Evolutionary conservation across 163 green algal genomes (phyloP).

Genomic region (Coccomyxa subellipsoidea): DNA sequence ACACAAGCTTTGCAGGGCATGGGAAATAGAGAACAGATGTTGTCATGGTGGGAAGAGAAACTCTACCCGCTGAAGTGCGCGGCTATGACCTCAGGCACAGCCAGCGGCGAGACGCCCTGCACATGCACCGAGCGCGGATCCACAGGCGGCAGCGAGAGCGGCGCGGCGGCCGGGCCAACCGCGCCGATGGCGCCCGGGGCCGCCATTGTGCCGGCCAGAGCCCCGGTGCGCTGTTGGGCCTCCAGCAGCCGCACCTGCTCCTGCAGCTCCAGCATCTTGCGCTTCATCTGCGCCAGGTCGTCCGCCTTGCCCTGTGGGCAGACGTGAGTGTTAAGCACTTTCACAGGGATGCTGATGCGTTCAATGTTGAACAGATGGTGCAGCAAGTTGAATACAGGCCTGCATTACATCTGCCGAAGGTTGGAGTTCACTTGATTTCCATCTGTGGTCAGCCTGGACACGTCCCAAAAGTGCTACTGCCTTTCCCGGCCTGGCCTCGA

Average conservation of each 20-base stretch:
- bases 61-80: background rate
- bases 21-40: too few species aligned
- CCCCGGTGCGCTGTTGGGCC: background rate
- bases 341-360: too few species aligned
- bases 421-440: too few species aligned
- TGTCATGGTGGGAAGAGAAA: too few species aligned
- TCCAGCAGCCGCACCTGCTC: slow-evolving; percentile 5
- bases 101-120: slow-evolving; percentile 1
- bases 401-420: background rate
- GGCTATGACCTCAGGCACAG: background rate
- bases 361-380: too few species aligned
- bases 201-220: background rate
- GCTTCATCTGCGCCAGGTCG: background rate
- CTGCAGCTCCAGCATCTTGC: slow-evolving; percentile 5
- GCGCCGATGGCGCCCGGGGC: background rate
- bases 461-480: too few species aligned
- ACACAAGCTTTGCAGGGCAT: too few species aligned
- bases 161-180: background rate
- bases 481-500: too few species aligned
- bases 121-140: background rate
- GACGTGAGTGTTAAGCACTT: too few species aligned
- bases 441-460: too few species aligned
- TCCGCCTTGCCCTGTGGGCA: background rate
- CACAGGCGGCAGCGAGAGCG: background rate
- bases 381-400: background rate